Percentiles rank a stretch among this genome's conserved stretches.
Evolutionary conservation across 345 rosid species (phyloP).

Genomic region (Sonneratia caseolaris): DNA sequence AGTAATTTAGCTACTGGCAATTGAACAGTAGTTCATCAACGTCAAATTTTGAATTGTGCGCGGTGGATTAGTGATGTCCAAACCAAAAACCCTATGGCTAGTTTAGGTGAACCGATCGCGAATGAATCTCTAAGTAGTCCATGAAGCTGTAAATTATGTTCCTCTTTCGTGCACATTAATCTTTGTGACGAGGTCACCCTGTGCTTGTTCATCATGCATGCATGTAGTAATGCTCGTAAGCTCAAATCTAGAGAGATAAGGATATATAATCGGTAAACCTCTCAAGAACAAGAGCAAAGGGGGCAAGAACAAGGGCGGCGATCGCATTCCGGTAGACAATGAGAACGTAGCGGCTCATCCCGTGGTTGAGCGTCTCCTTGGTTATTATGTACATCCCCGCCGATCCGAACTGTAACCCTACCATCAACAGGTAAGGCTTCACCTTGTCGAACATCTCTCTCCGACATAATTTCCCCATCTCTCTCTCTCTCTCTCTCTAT

Average conservation of each 20-base stretch:
- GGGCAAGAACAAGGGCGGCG: constrained; percentile 64
- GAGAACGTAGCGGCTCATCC: constrained; percentile 68
- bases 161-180: too few species aligned
- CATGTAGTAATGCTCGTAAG: background rate
- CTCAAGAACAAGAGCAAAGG: constrained; percentile 67
- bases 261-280: constrained; percentile 22
- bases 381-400: constrained; percentile 60
- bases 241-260: background rate
- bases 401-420: constrained; percentile 53
- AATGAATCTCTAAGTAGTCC: too few species aligned
- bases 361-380: constrained; percentile 51
- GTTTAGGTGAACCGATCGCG: too few species aligned
- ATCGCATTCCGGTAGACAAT: constrained; percentile 63
- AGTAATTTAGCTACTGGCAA: too few species aligned
- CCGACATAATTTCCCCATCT: background rate
- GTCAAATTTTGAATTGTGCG: background rate
- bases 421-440: constrained; percentile 62
- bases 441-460: constrained; percentile 15
- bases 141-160: too few species aligned
- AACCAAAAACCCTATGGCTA: too few species aligned
- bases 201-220: background rate
- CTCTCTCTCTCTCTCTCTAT: background rate
- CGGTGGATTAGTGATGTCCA: background rate
- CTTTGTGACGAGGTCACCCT: too few species aligned
- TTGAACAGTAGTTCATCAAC: background rate